phyloP scores from a whole-genome alignment of 495 filamentous ascomycete genomes.

The Neurospora pannonica region DNA sequence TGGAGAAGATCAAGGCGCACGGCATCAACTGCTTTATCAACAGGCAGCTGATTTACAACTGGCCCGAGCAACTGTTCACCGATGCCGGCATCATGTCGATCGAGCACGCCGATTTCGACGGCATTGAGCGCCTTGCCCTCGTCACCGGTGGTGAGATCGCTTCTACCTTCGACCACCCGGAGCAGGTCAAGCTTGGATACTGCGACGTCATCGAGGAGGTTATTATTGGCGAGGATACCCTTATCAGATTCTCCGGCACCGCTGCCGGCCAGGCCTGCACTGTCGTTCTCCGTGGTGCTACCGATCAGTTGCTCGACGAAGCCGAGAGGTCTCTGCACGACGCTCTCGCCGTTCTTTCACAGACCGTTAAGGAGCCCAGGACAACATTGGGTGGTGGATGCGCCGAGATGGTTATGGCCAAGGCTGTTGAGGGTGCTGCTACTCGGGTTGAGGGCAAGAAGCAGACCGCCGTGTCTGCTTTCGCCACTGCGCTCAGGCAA shows the following conservation, averaged over 20 bases:
- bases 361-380: constrained; percentile 89
- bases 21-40: constrained; percentile 99
- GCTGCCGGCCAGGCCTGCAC: constrained; percentile 93
- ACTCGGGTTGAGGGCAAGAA: constrained; percentile 95
- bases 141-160: constrained; percentile 97
- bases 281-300: constrained; percentile 91
- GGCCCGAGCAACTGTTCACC: constrained; percentile 97
- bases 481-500: constrained; percentile 80
- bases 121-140: constrained; percentile 86
- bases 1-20: constrained; percentile 96
- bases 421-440: constrained; percentile 89
- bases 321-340: constrained; percentile 94
- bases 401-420: constrained; percentile 98
- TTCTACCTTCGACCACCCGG: constrained; percentile 95
- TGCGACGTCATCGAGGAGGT: constrained; percentile 97
- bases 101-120: constrained; percentile 98
- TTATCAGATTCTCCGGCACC: constrained; percentile 96
- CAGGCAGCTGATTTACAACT: constrained; percentile 98
- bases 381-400: constrained; percentile 93
- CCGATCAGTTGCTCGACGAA: constrained; percentile 93
- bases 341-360: constrained; percentile 90
- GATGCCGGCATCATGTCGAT: constrained; percentile 97
- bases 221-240: constrained; percentile 92
- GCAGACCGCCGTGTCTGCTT: constrained; percentile 83
- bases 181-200: constrained; percentile 88